Percentiles rank a stretch among this genome's conserved stretches.
phyloP scores from a whole-genome alignment of 345 rosid genomes.

The Lepidium aucheri region DNA sequence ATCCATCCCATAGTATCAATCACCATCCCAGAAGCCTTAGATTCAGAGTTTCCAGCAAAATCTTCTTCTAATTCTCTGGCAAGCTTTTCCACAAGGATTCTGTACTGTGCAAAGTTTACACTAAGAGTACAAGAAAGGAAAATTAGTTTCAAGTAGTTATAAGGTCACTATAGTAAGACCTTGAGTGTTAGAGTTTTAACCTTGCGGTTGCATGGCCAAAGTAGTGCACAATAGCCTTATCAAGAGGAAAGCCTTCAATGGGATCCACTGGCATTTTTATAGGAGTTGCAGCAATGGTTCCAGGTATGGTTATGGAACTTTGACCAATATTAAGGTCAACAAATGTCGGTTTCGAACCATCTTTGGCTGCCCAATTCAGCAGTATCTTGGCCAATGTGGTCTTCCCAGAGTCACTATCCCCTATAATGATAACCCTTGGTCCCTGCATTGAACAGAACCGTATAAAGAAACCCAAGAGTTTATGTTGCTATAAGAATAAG shows the following conservation, averaged over 20 bases:
- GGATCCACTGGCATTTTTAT: conserved; percentile 67
- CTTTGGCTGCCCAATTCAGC: conserved; percentile 86
- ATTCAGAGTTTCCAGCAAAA: conserved; percentile 44
- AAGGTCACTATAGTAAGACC: too few species aligned
- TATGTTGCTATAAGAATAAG: neutral
- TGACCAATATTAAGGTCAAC: conserved; percentile 85
- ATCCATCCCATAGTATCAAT: conserved; percentile 91
- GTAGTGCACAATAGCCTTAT: conserved; percentile 69
- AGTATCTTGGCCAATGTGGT: conserved; percentile 74
- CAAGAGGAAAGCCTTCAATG: conserved; percentile 73
- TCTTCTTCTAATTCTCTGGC: conserved; percentile 59
- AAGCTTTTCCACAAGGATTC: conserved; percentile 62
- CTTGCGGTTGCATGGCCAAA: conserved; percentile 60
- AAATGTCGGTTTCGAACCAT: conserved; percentile 70
- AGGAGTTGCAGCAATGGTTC: conserved; percentile 70
- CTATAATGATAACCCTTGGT: conserved; percentile 75
- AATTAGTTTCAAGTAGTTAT: neutral
- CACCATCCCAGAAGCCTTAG: conserved; percentile 72
- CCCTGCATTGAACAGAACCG: conserved; percentile 36
- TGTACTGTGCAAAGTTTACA: conserved; percentile 50
- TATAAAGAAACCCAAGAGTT: neutral
- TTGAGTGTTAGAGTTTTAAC: too few species aligned
- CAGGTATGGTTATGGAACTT: conserved; percentile 68
- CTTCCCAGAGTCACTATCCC: conserved; percentile 69
- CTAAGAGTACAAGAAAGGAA: conserved; percentile 29